phyloP scores from a whole-genome alignment of 805 yeast genomes.

The Komagataella pastoris region DNA sequence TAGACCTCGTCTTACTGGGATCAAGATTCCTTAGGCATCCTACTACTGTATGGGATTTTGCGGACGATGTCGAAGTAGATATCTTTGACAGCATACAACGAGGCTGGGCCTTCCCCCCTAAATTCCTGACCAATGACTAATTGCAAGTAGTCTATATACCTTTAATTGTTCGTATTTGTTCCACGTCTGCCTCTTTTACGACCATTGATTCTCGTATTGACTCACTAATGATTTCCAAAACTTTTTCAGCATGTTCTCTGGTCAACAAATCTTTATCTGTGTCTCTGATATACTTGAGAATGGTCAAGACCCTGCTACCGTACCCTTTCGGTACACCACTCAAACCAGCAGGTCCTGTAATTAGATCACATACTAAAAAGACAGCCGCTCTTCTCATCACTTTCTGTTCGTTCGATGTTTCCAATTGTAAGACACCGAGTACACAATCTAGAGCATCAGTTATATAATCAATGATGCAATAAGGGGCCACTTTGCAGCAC shows the following conservation, averaged over 20 bases:
- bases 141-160: not conserved
- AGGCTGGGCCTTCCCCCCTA: not conserved
- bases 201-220: constrained; percentile 7
- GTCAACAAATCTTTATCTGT: constrained; percentile 46
- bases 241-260: constrained; percentile 39
- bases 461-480: constrained; percentile 33
- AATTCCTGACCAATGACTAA: not conserved
- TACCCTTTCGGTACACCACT: constrained; percentile 36
- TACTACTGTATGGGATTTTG: constrained; percentile 35
- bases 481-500: constrained; percentile 44
- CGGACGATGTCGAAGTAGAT: constrained; percentile 29
- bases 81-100: not conserved
- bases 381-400: constrained; percentile 67
- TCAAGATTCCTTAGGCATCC: constrained; percentile 32
- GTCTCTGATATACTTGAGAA: constrained; percentile 28
- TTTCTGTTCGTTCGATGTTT: constrained; percentile 25
- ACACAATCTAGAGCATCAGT: constrained; percentile 61
- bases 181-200: not conserved
- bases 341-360: constrained; percentile 27
- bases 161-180: not conserved
- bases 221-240: constrained; percentile 17
- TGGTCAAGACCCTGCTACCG: constrained; percentile 24
- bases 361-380: constrained; percentile 48
- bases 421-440: constrained; percentile 60
- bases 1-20: constrained; percentile 37